These are phyloP conservation scores for Hippophae gyantsensis DNA, from an alignment of 306 rosid species.

Conservation along the genomic window DNA sequence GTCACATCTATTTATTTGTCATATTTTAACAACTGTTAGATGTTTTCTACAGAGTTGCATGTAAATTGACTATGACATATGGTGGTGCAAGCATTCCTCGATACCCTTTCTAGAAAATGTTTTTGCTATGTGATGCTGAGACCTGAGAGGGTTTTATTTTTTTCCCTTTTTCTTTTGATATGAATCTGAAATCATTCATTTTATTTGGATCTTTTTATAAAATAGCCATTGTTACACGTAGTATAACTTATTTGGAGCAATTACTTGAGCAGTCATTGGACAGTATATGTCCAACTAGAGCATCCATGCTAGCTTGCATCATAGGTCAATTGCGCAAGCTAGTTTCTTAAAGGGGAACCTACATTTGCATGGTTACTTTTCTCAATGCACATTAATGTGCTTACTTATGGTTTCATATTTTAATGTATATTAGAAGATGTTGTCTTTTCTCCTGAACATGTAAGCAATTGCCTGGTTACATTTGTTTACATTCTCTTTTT, in stretches of 20 bases:
- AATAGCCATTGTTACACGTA: neutral
- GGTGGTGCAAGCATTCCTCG: too few relatives aligned
- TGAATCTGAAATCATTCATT: neutral
- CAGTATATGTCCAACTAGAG: neutral
- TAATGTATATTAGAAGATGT: too few relatives aligned
- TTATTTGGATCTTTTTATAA: neutral
- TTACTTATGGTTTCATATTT: too few relatives aligned
- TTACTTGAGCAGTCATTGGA: neutral
- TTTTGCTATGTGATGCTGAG: too few relatives aligned
- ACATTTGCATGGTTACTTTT: neutral
- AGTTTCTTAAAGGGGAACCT: neutral
- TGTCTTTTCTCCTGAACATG: neutral
- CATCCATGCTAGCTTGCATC: neutral
- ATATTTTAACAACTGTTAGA: too few relatives aligned
- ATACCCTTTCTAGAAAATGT: too few relatives aligned
- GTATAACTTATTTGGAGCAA: neutral
- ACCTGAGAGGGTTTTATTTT: too few relatives aligned
- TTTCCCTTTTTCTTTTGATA: too few relatives aligned
- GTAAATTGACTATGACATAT: too few relatives aligned
- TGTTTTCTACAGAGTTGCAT: too few relatives aligned
- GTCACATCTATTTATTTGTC: too few relatives aligned
- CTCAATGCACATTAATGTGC: neutral
- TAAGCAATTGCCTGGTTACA: neutral
- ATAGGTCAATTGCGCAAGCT: neutral
- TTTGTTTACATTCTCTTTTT: neutral